These are phyloP conservation scores for Metschnikowia arizonensis DNA, from an alignment of 805 yeast species.

Conservation along the genomic window DNA sequence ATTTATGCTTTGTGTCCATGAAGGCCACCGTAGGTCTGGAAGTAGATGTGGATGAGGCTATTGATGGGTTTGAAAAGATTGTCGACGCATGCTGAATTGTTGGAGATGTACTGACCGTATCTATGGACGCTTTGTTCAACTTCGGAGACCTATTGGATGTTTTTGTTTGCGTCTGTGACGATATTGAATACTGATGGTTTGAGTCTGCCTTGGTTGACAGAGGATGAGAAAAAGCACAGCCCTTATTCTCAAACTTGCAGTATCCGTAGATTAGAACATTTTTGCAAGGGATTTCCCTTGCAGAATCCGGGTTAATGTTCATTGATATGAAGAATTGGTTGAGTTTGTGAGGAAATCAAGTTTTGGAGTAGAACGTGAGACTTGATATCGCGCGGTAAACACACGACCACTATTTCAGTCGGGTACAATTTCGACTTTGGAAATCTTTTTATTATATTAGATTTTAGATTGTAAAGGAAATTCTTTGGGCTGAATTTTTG, in stretches of 20 bases:
- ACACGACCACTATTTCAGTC: conserved; percentile 5
- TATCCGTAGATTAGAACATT: conserved; percentile 82
- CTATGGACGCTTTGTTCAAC: conserved; percentile 3
- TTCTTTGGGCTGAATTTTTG: not conserved
- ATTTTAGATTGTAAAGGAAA: not conserved
- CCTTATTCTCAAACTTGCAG: conserved; percentile 83
- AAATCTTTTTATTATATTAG: not conserved
- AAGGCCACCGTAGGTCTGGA: conserved; percentile 2
- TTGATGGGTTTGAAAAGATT: conserved; percentile 3
- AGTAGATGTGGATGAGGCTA: conserved; percentile 20
- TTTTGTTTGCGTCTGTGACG: conserved; percentile 6
- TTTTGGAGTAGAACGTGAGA: conserved; percentile 2
- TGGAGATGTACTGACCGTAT: conserved; percentile 31
- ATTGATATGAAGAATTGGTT: conserved; percentile 8
- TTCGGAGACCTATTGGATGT: conserved; percentile 1
- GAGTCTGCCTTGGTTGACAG: conserved; percentile 1
- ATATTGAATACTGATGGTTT: conserved; percentile 9
- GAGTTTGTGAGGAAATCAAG: not conserved
- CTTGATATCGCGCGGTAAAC: conserved; percentile 2
- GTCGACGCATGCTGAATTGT: not conserved
- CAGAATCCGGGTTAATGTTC: conserved; percentile 49
- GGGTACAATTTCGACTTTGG: not conserved
- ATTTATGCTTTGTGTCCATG: conserved; percentile 24
- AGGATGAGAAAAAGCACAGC: conserved; percentile 70
- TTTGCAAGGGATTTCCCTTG: conserved; percentile 75